Percentiles rank a stretch among this genome's conserved stretches.
Evolutionary conservation across 305 asterid species (phyloP).

Genomic region (Fraxinus velutina): DNA sequence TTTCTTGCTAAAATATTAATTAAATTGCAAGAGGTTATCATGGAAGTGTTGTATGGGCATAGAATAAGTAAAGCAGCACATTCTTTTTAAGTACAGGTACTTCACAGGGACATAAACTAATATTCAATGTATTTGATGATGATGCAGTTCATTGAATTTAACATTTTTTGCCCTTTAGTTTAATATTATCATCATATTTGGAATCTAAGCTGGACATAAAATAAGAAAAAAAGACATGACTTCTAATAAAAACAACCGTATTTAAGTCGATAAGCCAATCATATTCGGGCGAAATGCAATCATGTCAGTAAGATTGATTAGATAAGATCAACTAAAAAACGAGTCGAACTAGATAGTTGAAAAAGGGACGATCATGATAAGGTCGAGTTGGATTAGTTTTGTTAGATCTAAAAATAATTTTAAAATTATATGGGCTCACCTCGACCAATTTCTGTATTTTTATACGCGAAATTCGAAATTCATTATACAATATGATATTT

Average conservation of each 20-base stretch:
- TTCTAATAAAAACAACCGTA: neutral
- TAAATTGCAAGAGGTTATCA: constrained; percentile 12
- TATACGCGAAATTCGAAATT: too few relatives aligned
- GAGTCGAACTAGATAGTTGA: neutral
- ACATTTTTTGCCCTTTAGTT: neutral
- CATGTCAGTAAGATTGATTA: constrained; percentile 38
- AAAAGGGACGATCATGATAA: neutral
- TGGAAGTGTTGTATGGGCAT: constrained; percentile 27
- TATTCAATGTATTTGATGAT: neutral
- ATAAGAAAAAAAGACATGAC: neutral
- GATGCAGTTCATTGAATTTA: constrained; percentile 9
- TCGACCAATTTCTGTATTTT: too few relatives aligned
- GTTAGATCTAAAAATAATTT: too few relatives aligned
- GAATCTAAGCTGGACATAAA: constrained; percentile 22
- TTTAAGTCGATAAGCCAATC: constrained; percentile 38
- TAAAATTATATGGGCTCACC: neutral
- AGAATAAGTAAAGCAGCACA: constrained; percentile 19
- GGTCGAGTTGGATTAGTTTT: neutral
- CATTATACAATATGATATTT: too few relatives aligned
- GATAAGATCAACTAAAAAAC: too few relatives aligned
- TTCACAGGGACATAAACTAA: constrained; percentile 19
- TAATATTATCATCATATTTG: constrained; percentile 19
- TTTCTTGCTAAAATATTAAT: constrained; percentile 19
- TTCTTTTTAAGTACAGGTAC: constrained; percentile 31
- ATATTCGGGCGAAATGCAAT: constrained; percentile 34